Evolutionary conservation across 352 stramenopile species (phyloP), one percentile per base, ranked within the genome.

Genomic region (Phytophthora cactorum): DNA sequence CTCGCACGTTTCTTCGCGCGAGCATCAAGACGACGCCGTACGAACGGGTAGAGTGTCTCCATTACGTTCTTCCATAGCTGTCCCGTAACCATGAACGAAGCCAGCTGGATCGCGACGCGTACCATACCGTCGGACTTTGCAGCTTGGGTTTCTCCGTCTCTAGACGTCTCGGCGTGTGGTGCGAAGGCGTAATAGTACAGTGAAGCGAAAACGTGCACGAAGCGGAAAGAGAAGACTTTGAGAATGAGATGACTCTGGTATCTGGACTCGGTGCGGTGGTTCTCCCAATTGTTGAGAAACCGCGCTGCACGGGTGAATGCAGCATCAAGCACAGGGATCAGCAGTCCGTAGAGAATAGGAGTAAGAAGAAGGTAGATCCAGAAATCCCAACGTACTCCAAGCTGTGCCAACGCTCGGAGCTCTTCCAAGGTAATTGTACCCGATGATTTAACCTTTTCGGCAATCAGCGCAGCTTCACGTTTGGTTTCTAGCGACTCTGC

Each of bases 141-240:
- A 15, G 17, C 43, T 51, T 60, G 15, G 22, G 27, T 51, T 2
- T 61, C 50, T 36, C 43, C 59, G 7, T 63, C 64, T n/a, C 29
- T 65, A 27, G 53, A 44, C 11, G 44, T 41, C 22, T 58, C 34
- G 1, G 44, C 58, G 12, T 66, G 63, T 2, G 56, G 59, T 27
- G 91, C 75, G 51, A 98, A 98, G 2, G 93, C 92, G 77, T 98
- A 98, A 79, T 99, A 99, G 71, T 98, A 98, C 14, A 98, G 81
- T 49, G 92, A 97, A 28, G 95, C 92, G 72, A 99, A 98, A 50
- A 98, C 96, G 75, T 98, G 97, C 8, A 98, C 90, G 62, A 98
- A 99, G 49, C 95, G 90, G 74, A 99, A 99, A 5, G 96, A 91
- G 71, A 99, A 98, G 1, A 98, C 97, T 81, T 99, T 99, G 71